A percentile compares a stretch with the other conserved stretches of the same genome.
These are phyloP conservation scores for Arctium lappa DNA, from an alignment of 129 eudicot species.

Conservation along the genomic window DNA sequence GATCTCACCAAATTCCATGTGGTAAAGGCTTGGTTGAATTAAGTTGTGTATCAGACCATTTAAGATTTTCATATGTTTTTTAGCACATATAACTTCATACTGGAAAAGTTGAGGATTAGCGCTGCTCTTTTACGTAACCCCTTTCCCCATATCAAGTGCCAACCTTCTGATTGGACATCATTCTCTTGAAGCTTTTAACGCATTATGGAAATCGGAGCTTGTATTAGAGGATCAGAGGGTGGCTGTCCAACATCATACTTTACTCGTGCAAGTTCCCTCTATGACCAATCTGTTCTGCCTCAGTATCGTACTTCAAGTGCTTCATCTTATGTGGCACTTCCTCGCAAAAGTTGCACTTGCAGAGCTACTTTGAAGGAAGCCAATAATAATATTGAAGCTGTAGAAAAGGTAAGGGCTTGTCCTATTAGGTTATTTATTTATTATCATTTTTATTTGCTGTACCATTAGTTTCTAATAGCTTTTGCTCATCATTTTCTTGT, in stretches of 20 bases:
- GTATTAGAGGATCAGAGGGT: conserved; percentile 28
- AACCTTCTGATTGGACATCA: conserved; percentile 7
- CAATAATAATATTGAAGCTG: conserved; percentile 22
- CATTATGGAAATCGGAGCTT: conserved; percentile 44
- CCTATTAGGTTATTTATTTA: not conserved
- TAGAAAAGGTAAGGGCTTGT: conserved; percentile 21
- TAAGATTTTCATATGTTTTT: not conserved
- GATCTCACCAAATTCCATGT: not conserved
- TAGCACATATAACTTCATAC: not conserved
- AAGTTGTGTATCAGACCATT: not conserved
- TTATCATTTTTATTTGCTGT: not conserved
- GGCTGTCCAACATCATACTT: conserved; percentile 17
- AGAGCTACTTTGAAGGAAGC: conserved; percentile 41
- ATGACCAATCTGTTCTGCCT: conserved; percentile 4
- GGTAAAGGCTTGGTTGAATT: not conserved
- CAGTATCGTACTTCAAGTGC: not conserved
- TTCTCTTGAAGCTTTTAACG: conserved; percentile 18
- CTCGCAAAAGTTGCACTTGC: conserved; percentile 23
- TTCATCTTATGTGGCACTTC: conserved; percentile 19
- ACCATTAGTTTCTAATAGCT: not conserved
- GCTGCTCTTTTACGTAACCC: not conserved
- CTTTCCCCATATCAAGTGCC: not conserved
- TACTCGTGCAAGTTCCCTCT: conserved; percentile 22
- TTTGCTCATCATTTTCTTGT: not conserved
- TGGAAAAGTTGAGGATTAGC: not conserved